Evolutionary conservation across 257 asterid species (phyloP), one percentile per base, ranked within the genome.

Genomic region (Perilla frutescens): DNA sequence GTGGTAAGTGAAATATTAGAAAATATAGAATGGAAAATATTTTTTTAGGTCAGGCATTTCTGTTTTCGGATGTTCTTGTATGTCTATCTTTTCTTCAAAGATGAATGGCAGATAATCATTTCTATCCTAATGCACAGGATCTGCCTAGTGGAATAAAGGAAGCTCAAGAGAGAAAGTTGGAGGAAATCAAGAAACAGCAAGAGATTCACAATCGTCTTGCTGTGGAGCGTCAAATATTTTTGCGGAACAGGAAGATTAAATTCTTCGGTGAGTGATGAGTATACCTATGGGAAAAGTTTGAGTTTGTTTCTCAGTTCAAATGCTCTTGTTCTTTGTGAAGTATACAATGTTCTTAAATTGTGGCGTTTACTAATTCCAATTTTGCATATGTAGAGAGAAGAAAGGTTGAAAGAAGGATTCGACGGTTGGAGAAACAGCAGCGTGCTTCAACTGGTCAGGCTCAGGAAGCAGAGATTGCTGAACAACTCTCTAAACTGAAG

Each of bases 391-490:
- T 61, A 95, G 97, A 91, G 85, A 92, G 99, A 82, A 91, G 99
- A 81, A 94, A 91, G 83, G 80, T 94, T 41, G 99, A 94, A 76
- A 73, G 99, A 70, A 84, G 88, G 79, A 63, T 91, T 47, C 84
- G 96, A 80, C 88, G 96, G 78, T 73, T 87, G 86, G 97, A 94
- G 75, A 94, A 79, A 80, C 97, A 90, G 79, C 97, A 90, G 87
- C 96, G 91, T 31, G 62, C 91, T 62, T 84, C 91, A 26, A 76
- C 87, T 71, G 86, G 71, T 71, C 90, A 79, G 77, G 85, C 84
- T 57, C 96, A 86, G 72, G 96, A 94, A 81, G 75, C 85, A 3
- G 93, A 86, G 73, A 68, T 83, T 73, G 85, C 96, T 57, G 81
- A 68, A 50, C 98, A 94, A 78, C 93, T 90, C 63, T 71, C 90